A percentile compares a stretch with the other conserved stretches of the same genome.
These are phyloP conservation scores for Fusarium temperatum DNA, from an alignment of 2,329 filamentous ascomycete genomes.

Conservation along the genomic window DNA sequence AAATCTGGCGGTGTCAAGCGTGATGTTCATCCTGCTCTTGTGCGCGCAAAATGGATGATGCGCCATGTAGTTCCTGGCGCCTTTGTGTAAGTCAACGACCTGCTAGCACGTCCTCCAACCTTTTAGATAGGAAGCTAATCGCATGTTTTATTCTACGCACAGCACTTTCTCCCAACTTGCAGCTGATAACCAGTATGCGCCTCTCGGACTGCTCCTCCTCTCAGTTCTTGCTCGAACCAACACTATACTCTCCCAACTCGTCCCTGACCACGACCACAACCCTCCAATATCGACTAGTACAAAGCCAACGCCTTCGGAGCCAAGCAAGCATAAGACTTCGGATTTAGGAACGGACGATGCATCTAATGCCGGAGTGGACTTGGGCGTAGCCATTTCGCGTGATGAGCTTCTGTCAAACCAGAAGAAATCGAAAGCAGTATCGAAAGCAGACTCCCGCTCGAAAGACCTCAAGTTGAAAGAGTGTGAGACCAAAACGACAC, in stretches of 20 bases:
- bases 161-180: slow-evolving; percentile 75
- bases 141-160: not conserved
- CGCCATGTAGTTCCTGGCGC: slow-evolving; percentile 46
- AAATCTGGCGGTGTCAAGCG: slow-evolving; percentile 6
- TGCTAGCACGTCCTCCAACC: not conserved
- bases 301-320: not conserved
- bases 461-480: not conserved
- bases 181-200: slow-evolving; percentile 76
- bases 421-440: slow-evolving; percentile 3
- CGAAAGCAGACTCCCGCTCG: not conserved
- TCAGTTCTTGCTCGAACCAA: slow-evolving; percentile 69
- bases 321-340: not conserved
- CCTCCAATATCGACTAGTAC: not conserved
- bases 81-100: slow-evolving; percentile 47
- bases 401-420: slow-evolving; percentile 18
- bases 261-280: slow-evolving; percentile 31
- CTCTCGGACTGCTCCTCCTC: slow-evolving; percentile 75
- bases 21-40: slow-evolving; percentile 22
- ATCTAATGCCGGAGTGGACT: slow-evolving; percentile 25
- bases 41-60: slow-evolving; percentile 44
- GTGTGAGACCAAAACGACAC: slow-evolving; percentile 4
- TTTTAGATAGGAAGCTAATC: not conserved
- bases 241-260: slow-evolving; percentile 52
- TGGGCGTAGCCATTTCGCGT: slow-evolving; percentile 45
- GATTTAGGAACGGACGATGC: not conserved